Base-by-base conservation (phyloP, 2,329 filamentous ascomycete genomes). In the Diaporthe amygdali region DNA sequence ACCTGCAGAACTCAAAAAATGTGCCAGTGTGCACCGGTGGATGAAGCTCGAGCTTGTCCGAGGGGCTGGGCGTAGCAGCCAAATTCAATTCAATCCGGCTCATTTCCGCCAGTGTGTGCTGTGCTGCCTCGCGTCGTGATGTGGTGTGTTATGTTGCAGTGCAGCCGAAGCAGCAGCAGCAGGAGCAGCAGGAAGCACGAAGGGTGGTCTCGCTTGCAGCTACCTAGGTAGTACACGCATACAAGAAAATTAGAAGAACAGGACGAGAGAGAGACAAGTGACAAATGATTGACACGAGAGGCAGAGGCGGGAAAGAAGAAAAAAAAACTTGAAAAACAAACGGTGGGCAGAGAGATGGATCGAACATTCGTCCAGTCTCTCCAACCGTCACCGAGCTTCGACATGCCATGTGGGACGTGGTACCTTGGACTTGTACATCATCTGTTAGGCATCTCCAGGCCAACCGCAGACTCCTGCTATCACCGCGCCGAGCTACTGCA, bases 51-150 rank as follows among this genome's bases (percentile, higher is more conserved):
- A 63, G 56, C 41, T 63, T 63, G 56, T 63, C 20, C 17, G 27
- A 63, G 56, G 56, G 59, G 59, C 59, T 63, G 41, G 56, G 39
- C 56, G 39, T 20, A 39, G 39, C 55, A 34, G 56, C 56, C 59
- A 64, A 63, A 64, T 64, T 64, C 59, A 64, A 64, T 64, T 64
- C 59, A 25, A 64, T 12, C 44, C 44, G 59, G 59, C 59, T 64
- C 59, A 64, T 64, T 64, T 64, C 59, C 59, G 27, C 59, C 41
- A 47, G 39, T 63, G 39, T 63, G 39, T 46, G 39, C 41, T 30
- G 56, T 63, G 56, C 39, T 41, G 55, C 55, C 37, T 59, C 55
- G 37, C 55, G 22, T 56, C 54, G 54, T 39, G 32, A 25, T 17
- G 54, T 39, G 52, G 32, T 39, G 54, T 27, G 51, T n/a, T 44